These are phyloP conservation scores for Fusarium burgessii DNA, from an alignment of 2,329 filamentous ascomycete genomes.

Conservation along the genomic window DNA sequence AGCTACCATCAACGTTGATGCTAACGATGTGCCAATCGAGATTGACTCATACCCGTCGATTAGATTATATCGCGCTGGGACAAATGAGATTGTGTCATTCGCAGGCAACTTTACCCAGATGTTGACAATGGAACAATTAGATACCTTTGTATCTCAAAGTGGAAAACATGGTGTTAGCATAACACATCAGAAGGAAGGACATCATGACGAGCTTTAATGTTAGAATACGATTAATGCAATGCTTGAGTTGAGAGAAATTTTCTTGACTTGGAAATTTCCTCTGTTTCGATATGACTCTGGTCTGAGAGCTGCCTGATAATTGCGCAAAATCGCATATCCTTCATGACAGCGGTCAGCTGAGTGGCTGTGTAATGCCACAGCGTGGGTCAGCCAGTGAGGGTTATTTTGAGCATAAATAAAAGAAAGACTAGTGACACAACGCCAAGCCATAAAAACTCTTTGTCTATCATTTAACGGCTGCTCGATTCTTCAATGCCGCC, in stretches of 20 bases:
- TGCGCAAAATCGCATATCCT: background rate
- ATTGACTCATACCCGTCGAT: conserved; percentile 7
- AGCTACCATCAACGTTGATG: background rate
- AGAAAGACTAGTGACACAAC: too few species aligned
- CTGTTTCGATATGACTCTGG: too few species aligned
- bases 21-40: conserved; percentile 1
- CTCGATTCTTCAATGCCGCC: too few species aligned
- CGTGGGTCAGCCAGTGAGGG: background rate
- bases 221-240: too few species aligned
- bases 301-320: background rate
- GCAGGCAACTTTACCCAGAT: background rate
- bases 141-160: background rate
- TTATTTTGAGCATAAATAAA: background rate
- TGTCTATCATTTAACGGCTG: too few species aligned
- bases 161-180: background rate
- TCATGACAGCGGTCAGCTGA: background rate
- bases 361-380: background rate
- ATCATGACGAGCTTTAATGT: background rate
- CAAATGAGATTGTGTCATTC: background rate
- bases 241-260: too few species aligned
- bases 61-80: background rate
- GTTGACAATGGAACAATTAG: background rate
- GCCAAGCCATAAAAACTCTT: too few species aligned
- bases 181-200: background rate
- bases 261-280: too few species aligned